phyloP scores from a whole-genome alignment of 495 filamentous ascomycete species.

The Penicillium parvum region DNA sequence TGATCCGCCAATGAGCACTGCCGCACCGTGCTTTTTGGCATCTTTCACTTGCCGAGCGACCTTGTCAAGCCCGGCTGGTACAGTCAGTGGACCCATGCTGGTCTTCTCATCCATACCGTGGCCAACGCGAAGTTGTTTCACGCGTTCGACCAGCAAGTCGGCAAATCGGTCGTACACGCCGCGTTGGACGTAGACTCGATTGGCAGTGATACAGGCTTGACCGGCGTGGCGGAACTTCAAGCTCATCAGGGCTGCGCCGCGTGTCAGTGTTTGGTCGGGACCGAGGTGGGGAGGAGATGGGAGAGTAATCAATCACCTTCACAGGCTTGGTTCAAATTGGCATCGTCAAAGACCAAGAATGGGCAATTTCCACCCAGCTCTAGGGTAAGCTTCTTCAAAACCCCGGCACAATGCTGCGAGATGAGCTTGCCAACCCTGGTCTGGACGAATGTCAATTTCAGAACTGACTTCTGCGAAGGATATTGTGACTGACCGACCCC shows the following conservation, averaged over 20 bases:
- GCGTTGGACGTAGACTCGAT: constrained; percentile 57
- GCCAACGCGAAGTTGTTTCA: constrained; percentile 5
- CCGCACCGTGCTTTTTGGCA: constrained; percentile 10
- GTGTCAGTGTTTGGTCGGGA: no score
- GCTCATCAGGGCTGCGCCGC: no score
- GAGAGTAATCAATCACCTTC: no score
- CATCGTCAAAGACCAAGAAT: constrained; percentile 63
- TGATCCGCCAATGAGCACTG: constrained; percentile 3
- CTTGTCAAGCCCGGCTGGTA: constrained; percentile 17
- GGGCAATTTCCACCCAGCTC: constrained; percentile 67
- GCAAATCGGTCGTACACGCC: constrained; percentile 3
- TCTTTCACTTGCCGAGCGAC: constrained; percentile 12
- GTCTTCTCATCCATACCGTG: neutral
- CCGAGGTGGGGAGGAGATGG: no score
- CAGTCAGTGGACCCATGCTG: neutral
- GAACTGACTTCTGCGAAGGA: no score
- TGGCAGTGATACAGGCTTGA: constrained; percentile 59
- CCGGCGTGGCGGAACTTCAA: no score
- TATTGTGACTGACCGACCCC: no score
- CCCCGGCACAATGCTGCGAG: no score
- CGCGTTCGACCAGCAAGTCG: no score
- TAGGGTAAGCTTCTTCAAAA: constrained; percentile 51
- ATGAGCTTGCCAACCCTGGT: no score
- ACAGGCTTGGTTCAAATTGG: constrained; percentile 56
- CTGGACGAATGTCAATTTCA: no score